These are phyloP conservation scores for Coniochaeta prunicola DNA, from an alignment of 2,329 filamentous ascomycete species.

Conservation along the genomic window DNA sequence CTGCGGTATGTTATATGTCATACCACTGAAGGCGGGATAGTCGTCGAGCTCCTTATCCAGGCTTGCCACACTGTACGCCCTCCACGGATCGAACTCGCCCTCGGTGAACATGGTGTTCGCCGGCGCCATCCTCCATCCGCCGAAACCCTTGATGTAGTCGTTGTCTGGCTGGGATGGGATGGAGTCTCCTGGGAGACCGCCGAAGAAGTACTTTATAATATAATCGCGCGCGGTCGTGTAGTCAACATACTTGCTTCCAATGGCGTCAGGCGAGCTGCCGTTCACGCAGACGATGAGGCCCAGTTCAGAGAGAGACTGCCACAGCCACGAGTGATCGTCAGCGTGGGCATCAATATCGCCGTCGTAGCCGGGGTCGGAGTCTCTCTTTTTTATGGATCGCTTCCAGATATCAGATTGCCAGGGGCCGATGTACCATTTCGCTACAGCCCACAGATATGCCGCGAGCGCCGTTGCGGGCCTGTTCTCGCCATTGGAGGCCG, in stretches of 20 bases:
- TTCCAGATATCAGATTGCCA: no score
- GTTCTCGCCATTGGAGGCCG: background rate
- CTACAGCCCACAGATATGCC: background rate
- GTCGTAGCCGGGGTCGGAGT: background rate
- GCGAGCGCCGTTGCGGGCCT: background rate
- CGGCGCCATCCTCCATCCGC: slow-evolving; percentile 20
- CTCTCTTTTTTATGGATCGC: no score
- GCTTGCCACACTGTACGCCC: slow-evolving; percentile 5
- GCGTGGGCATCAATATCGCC: background rate
- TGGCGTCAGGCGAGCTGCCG: background rate
- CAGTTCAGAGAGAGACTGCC: slow-evolving; percentile 4
- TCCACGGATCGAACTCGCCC: slow-evolving; percentile 23
- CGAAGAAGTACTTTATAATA: slow-evolving; percentile 1
- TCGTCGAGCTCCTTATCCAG: slow-evolving; percentile 5
- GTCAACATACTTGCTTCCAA: slow-evolving; percentile 1
- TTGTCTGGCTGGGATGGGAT: slow-evolving; percentile 5
- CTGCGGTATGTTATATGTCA: slow-evolving; percentile 5
- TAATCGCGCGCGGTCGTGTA: background rate
- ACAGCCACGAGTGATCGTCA: slow-evolving; percentile 3
- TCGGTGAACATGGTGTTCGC: slow-evolving; percentile 18
- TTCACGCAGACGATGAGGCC: slow-evolving; percentile 2
- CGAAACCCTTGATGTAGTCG: slow-evolving; percentile 2
- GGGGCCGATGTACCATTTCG: background rate
- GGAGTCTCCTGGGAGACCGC: background rate
- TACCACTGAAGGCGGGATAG: slow-evolving; percentile 1